Evolutionary conservation across 352 stramenopile species (phyloP), one percentile per base, ranked within the genome.

Genomic region (Globisporangium cederbergense): DNA sequence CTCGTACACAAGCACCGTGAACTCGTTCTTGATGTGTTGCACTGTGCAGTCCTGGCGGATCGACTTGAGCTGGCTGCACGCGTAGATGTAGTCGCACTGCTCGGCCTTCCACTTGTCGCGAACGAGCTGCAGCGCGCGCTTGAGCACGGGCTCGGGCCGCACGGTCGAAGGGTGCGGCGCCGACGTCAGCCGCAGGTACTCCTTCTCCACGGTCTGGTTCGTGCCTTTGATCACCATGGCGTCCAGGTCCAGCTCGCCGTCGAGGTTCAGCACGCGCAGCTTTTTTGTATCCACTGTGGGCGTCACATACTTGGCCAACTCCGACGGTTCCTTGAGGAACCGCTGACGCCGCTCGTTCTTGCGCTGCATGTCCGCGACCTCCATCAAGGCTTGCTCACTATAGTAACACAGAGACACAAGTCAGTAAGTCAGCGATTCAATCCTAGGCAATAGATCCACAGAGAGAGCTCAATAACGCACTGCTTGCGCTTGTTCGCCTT

Each of bases 11-110:
- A 93, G 69, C 46, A 99, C 95, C 2, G 97, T 98, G 80, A 99
- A 99, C 13, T 74, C 78, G 76, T 98, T 98, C 75, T 98, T 96
- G 64, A 99, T 98, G 66, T 94, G 88, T 72, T 98, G 94, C 32
- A 99, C 96, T 16, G 95, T 99, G 67, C 98, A 97, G 81, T 99
- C 98, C 77, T 99, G 98, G 22, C 98, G 93, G 66, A 99, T 98
- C 30, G 97, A 98, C 76, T 99, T 99, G 54, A 99, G 90, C 72
- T 99, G 97, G 61, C 95, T 98, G 87, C 97, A 99, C 67, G 97
- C 84, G 85, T 97, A 97, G 64, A 96, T 75, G 86, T 98, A 98
- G 83, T 98, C 91, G 64, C 82, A 89, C 49, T 88, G 76, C 67
- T 77, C 75, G 58, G 86, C 65, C 64, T 93, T 90, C 90, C 91